Percentiles rank a stretch among this genome's conserved stretches.
phyloP scores from a whole-genome alignment of 805 yeast species.

The Kuraishia cidri region DNA sequence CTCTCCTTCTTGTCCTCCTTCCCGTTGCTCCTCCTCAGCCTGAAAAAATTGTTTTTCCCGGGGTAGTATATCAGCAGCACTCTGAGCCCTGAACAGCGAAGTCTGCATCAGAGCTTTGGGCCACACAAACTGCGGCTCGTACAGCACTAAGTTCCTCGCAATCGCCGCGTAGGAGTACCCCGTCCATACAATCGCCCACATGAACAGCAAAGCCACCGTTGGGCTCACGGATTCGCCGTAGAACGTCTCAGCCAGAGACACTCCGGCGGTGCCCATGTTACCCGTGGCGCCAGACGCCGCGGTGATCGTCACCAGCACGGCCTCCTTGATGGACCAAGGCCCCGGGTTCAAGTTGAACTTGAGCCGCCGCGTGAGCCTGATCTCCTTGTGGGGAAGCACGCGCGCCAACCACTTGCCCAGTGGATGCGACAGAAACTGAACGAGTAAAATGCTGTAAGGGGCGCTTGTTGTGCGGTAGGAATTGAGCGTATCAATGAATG shows the following conservation, averaged over 20 bases:
- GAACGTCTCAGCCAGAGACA: slow-evolving; percentile 36
- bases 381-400: slow-evolving; percentile 24
- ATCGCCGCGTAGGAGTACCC: slow-evolving; percentile 47
- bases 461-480: slow-evolving; percentile 26
- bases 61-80: slow-evolving; percentile 9
- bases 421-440: slow-evolving; percentile 39
- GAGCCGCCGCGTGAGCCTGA: slow-evolving; percentile 8
- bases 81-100: slow-evolving; percentile 25
- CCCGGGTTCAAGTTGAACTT: slow-evolving; percentile 37
- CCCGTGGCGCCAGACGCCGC: slow-evolving; percentile 47
- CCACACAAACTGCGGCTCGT: slow-evolving; percentile 42
- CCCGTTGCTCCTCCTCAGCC: slow-evolving; percentile 7
- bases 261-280: slow-evolving; percentile 36
- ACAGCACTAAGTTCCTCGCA: slow-evolving; percentile 32
- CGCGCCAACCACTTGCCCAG: slow-evolving; percentile 35
- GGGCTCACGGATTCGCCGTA: slow-evolving; percentile 28
- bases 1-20: slow-evolving; percentile 7
- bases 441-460: slow-evolving; percentile 41
- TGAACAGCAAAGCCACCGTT: slow-evolving; percentile 29
- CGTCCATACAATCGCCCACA: slow-evolving; percentile 42
- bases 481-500: slow-evolving; percentile 28
- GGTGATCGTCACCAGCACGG: slow-evolving; percentile 40
- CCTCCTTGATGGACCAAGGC: slow-evolving; percentile 47
- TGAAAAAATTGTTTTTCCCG: too few species aligned
- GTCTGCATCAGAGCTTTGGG: slow-evolving; percentile 46